Evolutionary conservation across 2,329 filamentous ascomycete genomes (phyloP), one percentile per base, ranked within the genome.

Genomic region (Beauveria caledonica): DNA sequence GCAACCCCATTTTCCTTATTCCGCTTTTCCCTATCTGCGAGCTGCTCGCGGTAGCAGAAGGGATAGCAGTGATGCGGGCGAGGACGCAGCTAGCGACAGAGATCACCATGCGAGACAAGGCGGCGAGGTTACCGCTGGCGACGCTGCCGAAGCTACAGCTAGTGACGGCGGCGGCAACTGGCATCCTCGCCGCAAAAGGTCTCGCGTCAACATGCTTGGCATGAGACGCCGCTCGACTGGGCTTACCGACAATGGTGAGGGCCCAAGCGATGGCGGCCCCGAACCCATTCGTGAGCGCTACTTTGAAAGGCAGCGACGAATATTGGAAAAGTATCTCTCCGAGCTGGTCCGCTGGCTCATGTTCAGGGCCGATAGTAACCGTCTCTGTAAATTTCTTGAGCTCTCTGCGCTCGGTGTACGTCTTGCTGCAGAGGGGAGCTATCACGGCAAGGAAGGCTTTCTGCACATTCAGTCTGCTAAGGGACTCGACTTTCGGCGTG

Each of bases 311-410:
- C 92, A 97, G 73, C 85, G 93, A 60, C 88, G 86, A 67, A 90
- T 90, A 70, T 78, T 99, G 36, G 94, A 97, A 71, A 86, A 86
- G 53, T 99, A 99, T 71, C 78, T 99, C 21, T 90, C 93, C 64
- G 89, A 93, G 68, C 91, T 97, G 86, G 93, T 97, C 62, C 86
- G 90, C 59, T 97, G 93, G 83, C 85, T 99, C 67, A 97, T 99
- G 74, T 99, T 99, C 76, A 86, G 93, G 50, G 87, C 94, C 7
- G 93, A 97, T 73, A 97, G 92, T 75, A 97, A 97, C 69, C 86
- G 94, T 10, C 79, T 99, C 4, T 99, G 94, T 76, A 94, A 95
- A 65, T 99, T 99, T 71, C 78, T 99, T 2, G 94, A 99, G 71
- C 79, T 99, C 9, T 99, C 94, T 21, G 93, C 95, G 0, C 80